These are phyloP conservation scores for Melocanna baccifera DNA, from an alignment of 176 grass and related monocot genomes.

Conservation along the genomic window DNA sequence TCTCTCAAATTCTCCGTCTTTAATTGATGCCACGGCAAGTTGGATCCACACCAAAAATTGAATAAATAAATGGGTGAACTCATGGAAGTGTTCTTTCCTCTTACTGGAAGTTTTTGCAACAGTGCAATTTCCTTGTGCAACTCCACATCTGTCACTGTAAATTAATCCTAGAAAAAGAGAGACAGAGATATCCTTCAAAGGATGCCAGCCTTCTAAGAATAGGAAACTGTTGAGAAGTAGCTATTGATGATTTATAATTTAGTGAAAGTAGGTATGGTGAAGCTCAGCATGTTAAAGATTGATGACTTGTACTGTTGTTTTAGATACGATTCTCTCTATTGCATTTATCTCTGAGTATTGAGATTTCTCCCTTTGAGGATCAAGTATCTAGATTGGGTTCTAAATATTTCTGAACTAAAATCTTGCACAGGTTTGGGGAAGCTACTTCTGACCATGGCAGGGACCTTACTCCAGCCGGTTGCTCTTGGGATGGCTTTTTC, in stretches of 20 bases:
- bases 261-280: neutral
- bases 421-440: conserved; percentile 29
- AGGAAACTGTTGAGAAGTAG: neutral
- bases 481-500: conserved; percentile 38
- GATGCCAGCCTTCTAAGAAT: neutral
- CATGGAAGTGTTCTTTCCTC: neutral
- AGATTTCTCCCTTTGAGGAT: neutral
- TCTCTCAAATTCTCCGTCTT: neutral
- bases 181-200: neutral
- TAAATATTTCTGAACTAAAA: neutral
- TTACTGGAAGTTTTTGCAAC: neutral
- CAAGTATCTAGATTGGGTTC: neutral
- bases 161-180: neutral
- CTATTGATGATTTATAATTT: conserved; percentile 5
- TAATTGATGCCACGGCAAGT: neutral
- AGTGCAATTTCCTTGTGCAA: neutral
- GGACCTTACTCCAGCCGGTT: conserved; percentile 55
- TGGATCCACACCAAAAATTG: neutral
- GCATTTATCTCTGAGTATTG: neutral
- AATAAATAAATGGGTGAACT: neutral
- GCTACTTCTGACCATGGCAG: conserved; percentile 43
- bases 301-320: neutral
- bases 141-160: neutral
- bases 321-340: neutral
- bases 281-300: neutral